Conservation (phyloP, 352 stramenopile genomes). For the Phytophthora macrochlamydospora region DNA sequence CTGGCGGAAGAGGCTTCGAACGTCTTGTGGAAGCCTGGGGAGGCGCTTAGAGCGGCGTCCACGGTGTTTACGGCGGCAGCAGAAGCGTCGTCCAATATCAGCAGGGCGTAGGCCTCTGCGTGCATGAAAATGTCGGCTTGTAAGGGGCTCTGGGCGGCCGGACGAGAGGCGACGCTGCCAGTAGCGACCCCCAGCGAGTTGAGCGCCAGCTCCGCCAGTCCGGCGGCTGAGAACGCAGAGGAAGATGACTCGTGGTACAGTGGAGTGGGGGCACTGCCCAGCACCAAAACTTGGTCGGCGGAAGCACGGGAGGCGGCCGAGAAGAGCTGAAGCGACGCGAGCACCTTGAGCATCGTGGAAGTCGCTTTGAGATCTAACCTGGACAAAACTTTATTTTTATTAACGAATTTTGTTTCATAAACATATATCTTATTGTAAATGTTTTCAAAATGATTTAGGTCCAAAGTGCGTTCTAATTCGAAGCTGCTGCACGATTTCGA, state of each 20-base stretch:
- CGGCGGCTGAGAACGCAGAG: conserved; percentile 31
- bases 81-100: conserved; percentile 38
- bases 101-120: conserved; percentile 35
- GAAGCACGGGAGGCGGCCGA: conserved; percentile 8
- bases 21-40: conserved; percentile 33
- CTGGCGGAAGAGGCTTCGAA: conserved; percentile 26
- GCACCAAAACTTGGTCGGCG: conserved; percentile 34
- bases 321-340: conserved; percentile 20
- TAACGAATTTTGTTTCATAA: background rate
- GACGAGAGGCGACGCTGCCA: conserved; percentile 24
- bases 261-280: conserved; percentile 19
- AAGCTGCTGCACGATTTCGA: too few relatives aligned
- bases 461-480: too few relatives aligned
- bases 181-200: conserved; percentile 39
- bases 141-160: conserved; percentile 30
- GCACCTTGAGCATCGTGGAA: background rate
- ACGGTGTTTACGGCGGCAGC: conserved; percentile 21
- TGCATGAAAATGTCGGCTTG: conserved; percentile 52
- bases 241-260: conserved; percentile 30
- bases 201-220: conserved; percentile 47
- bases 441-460: too few relatives aligned
- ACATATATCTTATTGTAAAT: background rate
- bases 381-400: conserved; percentile 1
- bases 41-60: conserved; percentile 21
- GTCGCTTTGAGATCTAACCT: conserved; percentile 2